phyloP scores from a whole-genome alignment of 495 filamentous ascomycete species.

The Usnea hakonensis region DNA sequence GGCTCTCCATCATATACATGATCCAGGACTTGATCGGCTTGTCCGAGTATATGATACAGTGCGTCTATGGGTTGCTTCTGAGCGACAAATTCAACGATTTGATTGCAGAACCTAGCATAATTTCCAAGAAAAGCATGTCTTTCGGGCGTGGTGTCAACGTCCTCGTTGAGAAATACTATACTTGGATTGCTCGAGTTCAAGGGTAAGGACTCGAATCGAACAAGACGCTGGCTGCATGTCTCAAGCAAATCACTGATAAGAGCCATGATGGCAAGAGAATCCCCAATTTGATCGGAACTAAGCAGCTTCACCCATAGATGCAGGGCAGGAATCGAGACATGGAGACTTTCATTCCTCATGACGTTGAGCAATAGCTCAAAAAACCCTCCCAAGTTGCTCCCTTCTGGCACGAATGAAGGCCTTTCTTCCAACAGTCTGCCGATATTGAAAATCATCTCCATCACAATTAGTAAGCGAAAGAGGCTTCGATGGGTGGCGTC shows the following conservation, averaged over 20 bases:
- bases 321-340: conserved; percentile 87
- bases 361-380: conserved; percentile 72
- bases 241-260: conserved; percentile 71
- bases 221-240: conserved; percentile 64
- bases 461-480: conserved; percentile 10
- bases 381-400: conserved; percentile 64
- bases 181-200: conserved; percentile 72
- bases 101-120: conserved; percentile 80
- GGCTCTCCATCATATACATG: conserved; percentile 65
- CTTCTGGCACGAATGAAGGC: conserved; percentile 49
- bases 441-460: conserved; percentile 72
- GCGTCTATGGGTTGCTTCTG: conserved; percentile 73
- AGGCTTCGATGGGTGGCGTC: background rate
- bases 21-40: conserved; percentile 64
- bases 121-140: conserved; percentile 96
- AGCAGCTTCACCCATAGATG: conserved; percentile 81
- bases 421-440: conserved; percentile 76
- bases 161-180: conserved; percentile 74
- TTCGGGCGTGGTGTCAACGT: conserved; percentile 92
- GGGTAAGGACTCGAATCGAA: conserved; percentile 79
- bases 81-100: conserved; percentile 77
- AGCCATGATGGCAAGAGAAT: conserved; percentile 56
- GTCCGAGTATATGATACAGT: conserved; percentile 71
- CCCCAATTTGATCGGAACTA: conserved; percentile 52
- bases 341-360: conserved; percentile 75